Conservation (phyloP, 805 yeast genomes). For the Cephaloascus albidus region DNA sequence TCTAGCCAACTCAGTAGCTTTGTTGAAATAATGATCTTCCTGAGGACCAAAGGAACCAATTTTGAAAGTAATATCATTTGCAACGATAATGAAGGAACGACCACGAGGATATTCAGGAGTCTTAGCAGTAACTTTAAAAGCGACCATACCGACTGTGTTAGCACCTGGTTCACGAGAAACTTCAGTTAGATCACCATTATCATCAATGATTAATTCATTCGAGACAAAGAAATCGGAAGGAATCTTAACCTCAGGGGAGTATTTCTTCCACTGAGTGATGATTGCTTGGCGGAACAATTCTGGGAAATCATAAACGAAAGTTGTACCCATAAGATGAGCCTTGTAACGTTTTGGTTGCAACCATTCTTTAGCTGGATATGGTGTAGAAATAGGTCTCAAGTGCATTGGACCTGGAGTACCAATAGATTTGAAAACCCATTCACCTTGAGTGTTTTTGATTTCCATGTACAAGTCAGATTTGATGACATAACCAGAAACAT, state of each 20-base stretch:
- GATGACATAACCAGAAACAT: slow-evolving; percentile 95
- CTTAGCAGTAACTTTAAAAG: slow-evolving; percentile 81
- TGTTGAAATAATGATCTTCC: slow-evolving; percentile 87
- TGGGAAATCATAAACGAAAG: slow-evolving; percentile 98
- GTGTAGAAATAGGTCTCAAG: slow-evolving; percentile 88
- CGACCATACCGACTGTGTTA: slow-evolving; percentile 95
- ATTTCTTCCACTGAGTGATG: slow-evolving; percentile 72
- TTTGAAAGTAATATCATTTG: slow-evolving; percentile 95
- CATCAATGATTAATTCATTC: slow-evolving; percentile 79
- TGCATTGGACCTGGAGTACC: slow-evolving; percentile 97
- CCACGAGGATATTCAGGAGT: slow-evolving; percentile 98
- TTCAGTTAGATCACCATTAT: slow-evolving; percentile 72
- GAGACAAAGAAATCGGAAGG: slow-evolving; percentile 75
- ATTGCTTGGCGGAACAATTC: slow-evolving; percentile 94
- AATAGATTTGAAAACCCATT: slow-evolving; percentile 94
- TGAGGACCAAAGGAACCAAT: slow-evolving; percentile 98
- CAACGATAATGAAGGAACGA: slow-evolving; percentile 85
- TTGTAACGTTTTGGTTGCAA: slow-evolving; percentile 97
- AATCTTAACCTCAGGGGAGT: slow-evolving; percentile 31
- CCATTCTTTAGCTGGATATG: slow-evolving; percentile 96
- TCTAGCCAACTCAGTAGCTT: slow-evolving; percentile 88
- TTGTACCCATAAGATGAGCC: slow-evolving; percentile 97
- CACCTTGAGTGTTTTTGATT: slow-evolving; percentile 84
- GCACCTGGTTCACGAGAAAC: slow-evolving; percentile 96
- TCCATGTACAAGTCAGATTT: slow-evolving; percentile 93